These are phyloP conservation scores for Trametes sp. DNA, from an alignment of 1,284 basidiomycete genomes.

Conservation along the genomic window DNA sequence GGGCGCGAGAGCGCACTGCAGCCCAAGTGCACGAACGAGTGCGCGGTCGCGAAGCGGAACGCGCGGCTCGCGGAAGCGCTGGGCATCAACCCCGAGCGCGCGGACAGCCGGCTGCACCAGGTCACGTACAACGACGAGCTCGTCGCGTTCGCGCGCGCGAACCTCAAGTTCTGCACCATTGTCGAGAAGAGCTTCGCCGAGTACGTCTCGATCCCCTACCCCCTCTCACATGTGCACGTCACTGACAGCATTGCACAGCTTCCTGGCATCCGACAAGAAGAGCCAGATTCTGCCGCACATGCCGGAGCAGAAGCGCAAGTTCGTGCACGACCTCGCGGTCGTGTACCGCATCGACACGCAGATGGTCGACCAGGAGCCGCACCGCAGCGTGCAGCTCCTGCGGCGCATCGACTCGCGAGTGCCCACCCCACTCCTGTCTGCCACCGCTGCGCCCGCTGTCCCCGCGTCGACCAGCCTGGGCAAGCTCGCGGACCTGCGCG, in stretches of 20 bases:
- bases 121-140: conserved; percentile 72
- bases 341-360: conserved; percentile 84
- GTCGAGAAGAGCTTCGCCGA: conserved; percentile 85
- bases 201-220: conserved; percentile 50
- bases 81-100: conserved; percentile 69
- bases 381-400: conserved; percentile 80
- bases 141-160: conserved; percentile 63
- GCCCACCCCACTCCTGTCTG: conserved; percentile 74
- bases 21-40: conserved; percentile 85
- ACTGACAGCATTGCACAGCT: conserved; percentile 50
- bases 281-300: conserved; percentile 83
- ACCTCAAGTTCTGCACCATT: conserved; percentile 70
- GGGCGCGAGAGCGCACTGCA: conserved; percentile 48
- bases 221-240: conserved; percentile 1
- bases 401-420: conserved; percentile 83
- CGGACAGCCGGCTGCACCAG: conserved; percentile 41
- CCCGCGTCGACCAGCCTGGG: conserved; percentile 50
- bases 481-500: conserved; percentile 63
- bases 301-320: conserved; percentile 79
- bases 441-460: conserved; percentile 36
- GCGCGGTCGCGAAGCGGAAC: conserved; percentile 84
- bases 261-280: conserved; percentile 72
- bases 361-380: conserved; percentile 87
- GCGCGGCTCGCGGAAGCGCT: conserved; percentile 87
- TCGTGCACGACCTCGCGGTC: conserved; percentile 78